A percentile compares a stretch with the other conserved stretches of the same genome.
Conservation (phyloP, 768 basidiomycete genomes). For the Leccinum boreale region DNA sequence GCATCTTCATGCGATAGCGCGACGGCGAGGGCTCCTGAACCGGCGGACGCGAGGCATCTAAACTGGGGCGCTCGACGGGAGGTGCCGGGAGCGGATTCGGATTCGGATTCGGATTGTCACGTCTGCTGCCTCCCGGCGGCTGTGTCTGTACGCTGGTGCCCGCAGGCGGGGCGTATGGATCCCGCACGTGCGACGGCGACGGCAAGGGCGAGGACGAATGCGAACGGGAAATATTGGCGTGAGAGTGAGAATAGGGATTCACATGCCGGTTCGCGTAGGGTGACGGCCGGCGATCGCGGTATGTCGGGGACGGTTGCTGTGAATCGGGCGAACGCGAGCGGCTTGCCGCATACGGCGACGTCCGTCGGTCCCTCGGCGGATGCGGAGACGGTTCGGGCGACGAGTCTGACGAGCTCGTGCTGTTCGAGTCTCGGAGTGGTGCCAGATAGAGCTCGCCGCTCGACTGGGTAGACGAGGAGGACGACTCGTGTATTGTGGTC, state of each 20-base stretch:
- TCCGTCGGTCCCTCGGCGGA: slow-evolving; percentile 18
- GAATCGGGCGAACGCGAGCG: slow-evolving; percentile 18
- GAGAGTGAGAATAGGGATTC: not conserved
- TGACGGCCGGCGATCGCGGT: slow-evolving; percentile 25
- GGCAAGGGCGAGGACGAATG: slow-evolving; percentile 14
- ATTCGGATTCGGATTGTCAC: slow-evolving; percentile 24
- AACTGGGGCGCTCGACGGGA: slow-evolving; percentile 22
- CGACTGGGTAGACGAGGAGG: slow-evolving; percentile 13
- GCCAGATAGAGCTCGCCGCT: slow-evolving; percentile 27
- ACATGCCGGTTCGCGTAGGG: slow-evolving; percentile 18
- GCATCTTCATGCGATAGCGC: slow-evolving; percentile 33
- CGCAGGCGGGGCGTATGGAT: slow-evolving; percentile 3
- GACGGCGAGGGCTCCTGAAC: slow-evolving; percentile 30
- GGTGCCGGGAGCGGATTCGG: slow-evolving; percentile 26
- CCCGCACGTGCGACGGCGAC: slow-evolving; percentile 12
- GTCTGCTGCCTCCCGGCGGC: slow-evolving; percentile 3
- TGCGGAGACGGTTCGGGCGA: slow-evolving; percentile 29
- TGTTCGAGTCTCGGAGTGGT: slow-evolving; percentile 18
- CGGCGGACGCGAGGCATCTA: slow-evolving; percentile 26
- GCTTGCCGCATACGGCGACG: slow-evolving; percentile 19
- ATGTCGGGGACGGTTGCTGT: slow-evolving; percentile 20
- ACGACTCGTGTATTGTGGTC: slow-evolving; percentile 27
- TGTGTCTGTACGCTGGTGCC: not conserved
- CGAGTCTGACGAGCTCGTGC: slow-evolving; percentile 15
- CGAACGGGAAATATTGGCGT: slow-evolving; percentile 3